These are phyloP conservation scores for Fusarium phyllophilum DNA, from an alignment of 2,329 filamentous ascomycete species.

Conservation along the genomic window DNA sequence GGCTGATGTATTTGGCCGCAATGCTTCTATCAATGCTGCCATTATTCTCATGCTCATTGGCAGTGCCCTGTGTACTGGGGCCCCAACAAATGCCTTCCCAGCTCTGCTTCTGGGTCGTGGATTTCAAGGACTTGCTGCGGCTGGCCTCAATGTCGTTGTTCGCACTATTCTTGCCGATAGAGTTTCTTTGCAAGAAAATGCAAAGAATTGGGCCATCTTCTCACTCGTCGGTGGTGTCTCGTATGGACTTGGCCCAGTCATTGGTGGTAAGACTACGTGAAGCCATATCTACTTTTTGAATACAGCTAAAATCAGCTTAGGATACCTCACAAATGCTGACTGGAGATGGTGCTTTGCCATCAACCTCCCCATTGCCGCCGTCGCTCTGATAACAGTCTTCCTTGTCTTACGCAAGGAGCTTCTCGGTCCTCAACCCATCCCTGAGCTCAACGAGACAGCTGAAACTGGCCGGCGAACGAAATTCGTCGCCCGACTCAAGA, in stretches of 20 bases:
- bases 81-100: constrained; percentile 63
- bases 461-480: constrained; percentile 46
- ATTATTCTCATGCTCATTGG: constrained; percentile 68
- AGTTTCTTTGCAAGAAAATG: constrained; percentile 69
- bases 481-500: constrained; percentile 60
- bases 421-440: constrained; percentile 61
- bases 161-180: constrained; percentile 73
- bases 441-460: constrained; percentile 55
- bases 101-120: constrained; percentile 71
- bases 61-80: constrained; percentile 68
- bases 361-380: constrained; percentile 64
- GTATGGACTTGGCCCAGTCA: constrained; percentile 69
- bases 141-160: constrained; percentile 69
- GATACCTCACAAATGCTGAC: constrained; percentile 62
- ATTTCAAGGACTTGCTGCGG: constrained; percentile 70
- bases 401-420: constrained; percentile 68
- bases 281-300: not conserved
- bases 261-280: constrained; percentile 57
- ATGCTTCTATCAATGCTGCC: constrained; percentile 66
- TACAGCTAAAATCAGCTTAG: constrained; percentile 31
- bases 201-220: constrained; percentile 71
- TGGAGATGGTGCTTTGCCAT: constrained; percentile 77
- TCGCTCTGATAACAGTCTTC: constrained; percentile 64
- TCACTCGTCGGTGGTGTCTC: constrained; percentile 67
- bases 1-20: constrained; percentile 72